A percentile compares a stretch with the other conserved stretches of the same genome.
Evolutionary conservation across 1,284 basidiomycete genomes (phyloP).

Genomic region (Phylloboletellus chloephorus): DNA sequence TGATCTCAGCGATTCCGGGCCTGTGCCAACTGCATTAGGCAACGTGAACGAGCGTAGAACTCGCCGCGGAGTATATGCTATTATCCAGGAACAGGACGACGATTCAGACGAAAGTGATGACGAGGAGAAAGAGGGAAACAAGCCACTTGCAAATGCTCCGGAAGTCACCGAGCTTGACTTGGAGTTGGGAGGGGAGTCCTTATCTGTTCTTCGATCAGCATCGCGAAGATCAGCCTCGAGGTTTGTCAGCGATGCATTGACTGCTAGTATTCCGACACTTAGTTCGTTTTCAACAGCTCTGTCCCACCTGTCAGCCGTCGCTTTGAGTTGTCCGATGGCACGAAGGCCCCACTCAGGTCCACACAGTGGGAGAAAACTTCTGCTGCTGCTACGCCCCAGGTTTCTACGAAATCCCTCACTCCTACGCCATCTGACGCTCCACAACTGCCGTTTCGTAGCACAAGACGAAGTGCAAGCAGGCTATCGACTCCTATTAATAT

Average conservation of each 20-base stretch:
- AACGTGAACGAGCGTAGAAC: constrained; percentile 71
- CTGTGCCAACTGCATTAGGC: constrained; percentile 33
- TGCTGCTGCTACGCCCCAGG: constrained; percentile 24
- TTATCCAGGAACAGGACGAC: constrained; percentile 52
- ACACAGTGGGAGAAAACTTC: constrained; percentile 50
- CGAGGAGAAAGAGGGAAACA: constrained; percentile 42
- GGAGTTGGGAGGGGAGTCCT: constrained; percentile 45
- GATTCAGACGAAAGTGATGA: constrained; percentile 51
- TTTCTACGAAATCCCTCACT: constrained; percentile 24
- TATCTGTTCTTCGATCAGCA: constrained; percentile 22
- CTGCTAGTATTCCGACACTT: constrained; percentile 13
- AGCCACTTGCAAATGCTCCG: constrained; percentile 41
- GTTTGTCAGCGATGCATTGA: constrained; percentile 19
- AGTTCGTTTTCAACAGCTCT: constrained; percentile 20
- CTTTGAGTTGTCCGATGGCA: constrained; percentile 20
- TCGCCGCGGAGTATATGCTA: constrained; percentile 70
- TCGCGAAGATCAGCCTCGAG: constrained; percentile 29
- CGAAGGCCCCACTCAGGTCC: constrained; percentile 41
- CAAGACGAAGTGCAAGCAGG: constrained; percentile 24
- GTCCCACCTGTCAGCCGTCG: constrained; percentile 22
- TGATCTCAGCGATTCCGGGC: constrained; percentile 38
- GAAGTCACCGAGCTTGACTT: constrained; percentile 48
- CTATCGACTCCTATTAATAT: constrained; percentile 30
- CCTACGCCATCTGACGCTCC: constrained; percentile 23
- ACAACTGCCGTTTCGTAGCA: constrained; percentile 13